phyloP scores from a whole-genome alignment of 2,329 filamentous ascomycete genomes.

The Fusarium aywerte region DNA sequence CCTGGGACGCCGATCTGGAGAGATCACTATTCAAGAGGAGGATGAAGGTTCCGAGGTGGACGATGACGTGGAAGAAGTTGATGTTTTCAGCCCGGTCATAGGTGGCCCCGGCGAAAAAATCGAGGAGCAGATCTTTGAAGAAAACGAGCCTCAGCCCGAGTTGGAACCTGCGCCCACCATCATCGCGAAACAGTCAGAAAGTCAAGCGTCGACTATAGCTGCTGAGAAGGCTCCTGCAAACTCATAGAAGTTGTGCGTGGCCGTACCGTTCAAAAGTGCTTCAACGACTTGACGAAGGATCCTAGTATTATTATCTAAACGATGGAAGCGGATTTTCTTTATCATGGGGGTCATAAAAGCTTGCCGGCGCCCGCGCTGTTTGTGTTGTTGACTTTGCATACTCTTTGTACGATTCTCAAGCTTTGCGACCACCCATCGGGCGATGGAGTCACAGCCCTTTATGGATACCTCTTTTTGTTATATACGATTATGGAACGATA shows the following conservation, averaged over 20 bases:
- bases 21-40: conserved; percentile 77
- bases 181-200: conserved; percentile 25
- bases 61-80: conserved; percentile 67
- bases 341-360: conserved; percentile 26
- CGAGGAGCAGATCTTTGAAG: conserved; percentile 61
- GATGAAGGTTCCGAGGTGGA: conserved; percentile 64
- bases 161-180: conserved; percentile 33
- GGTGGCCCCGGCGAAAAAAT: conserved; percentile 57
- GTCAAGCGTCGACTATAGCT: conserved; percentile 5
- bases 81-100: conserved; percentile 65
- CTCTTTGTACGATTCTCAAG: conserved; percentile 27
- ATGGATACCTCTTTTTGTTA: conserved; percentile 44
- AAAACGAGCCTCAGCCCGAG: conserved; percentile 48
- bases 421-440: conserved; percentile 9
- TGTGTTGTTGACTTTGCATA: conserved; percentile 27
- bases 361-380: conserved; percentile 24
- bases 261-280: conserved; percentile 11
- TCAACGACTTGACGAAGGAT: conserved; percentile 45
- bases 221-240: conserved; percentile 26
- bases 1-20: conserved; percentile 74
- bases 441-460: conserved; percentile 27
- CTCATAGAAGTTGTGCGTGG: conserved; percentile 8
- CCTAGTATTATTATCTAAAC: conserved; percentile 36
- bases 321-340: conserved; percentile 20
- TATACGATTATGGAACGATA: conserved; percentile 36